Evolutionary conservation across 768 basidiomycete species (phyloP), one percentile per base, ranked within the genome.

Genomic region (Tricholoma flavovirens): DNA sequence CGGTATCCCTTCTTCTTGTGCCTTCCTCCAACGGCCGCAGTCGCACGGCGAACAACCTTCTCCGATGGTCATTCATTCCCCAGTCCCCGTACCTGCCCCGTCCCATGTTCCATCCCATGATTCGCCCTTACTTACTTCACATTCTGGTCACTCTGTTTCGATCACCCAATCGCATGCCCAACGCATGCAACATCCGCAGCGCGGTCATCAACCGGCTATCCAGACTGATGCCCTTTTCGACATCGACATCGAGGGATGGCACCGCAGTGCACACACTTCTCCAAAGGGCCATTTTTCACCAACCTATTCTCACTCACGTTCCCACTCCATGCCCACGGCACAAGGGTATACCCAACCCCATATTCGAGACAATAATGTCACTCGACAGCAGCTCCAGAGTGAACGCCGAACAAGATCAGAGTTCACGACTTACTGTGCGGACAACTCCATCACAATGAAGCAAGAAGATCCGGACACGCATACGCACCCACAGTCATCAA

Each of bases 171-270:
- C 38, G 22, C 53, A 51, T 12, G 49, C 14, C 14, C 49, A 51
- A 17, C 55, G 22, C 5, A 15, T 55, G 4, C 60, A 55, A 11
- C 57, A 45, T 12, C 45, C 54, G 30, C 63, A 60, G n/a, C 60
- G 50, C 8, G 32, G 43, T 15, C 7, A 22, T 22, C 52, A 49
- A 12, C 11, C 48, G 14, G 53, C 57, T 15, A 42, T 57, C 17
- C 54, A 61, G 12, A 36, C 55, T 14, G 48, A 59, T 4, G 56
- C 52, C 49, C 36, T 67, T 30, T 64, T 66, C 40, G 64, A 67
- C 32, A 62, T 66, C 53, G 65, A 68, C 48, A 19, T 65, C 22
- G 69, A 71, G 33, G 65, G 67, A 48, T 71, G 67, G 63, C 59
- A 59, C 46, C 21, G 64, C 19, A 59, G 56, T 22, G 56, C 61